Evolutionary conservation across 352 stramenopile genomes (phyloP).

Genomic region (Saprolegnia parasitica): DNA sequence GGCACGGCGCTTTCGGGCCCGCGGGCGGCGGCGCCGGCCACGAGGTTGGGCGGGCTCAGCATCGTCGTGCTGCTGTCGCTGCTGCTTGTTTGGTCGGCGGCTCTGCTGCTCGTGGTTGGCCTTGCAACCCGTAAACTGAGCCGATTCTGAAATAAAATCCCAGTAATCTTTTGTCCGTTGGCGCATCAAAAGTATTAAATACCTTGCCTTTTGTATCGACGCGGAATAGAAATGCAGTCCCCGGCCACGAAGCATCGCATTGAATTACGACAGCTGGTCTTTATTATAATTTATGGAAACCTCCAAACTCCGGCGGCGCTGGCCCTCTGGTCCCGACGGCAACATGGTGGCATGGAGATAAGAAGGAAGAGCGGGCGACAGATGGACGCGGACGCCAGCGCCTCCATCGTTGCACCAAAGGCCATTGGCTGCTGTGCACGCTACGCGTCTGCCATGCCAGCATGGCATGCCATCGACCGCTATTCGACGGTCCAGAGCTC

Average conservation of each 20-base stretch:
- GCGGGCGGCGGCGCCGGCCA: too few relatives aligned
- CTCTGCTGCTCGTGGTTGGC: too few relatives aligned
- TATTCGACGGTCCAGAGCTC: too few relatives aligned
- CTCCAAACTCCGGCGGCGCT: neutral
- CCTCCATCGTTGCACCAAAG: too few relatives aligned
- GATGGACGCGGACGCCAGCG: neutral
- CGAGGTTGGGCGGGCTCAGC: neutral
- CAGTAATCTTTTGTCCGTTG: neutral
- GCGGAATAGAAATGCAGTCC: neutral
- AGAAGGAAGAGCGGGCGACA: neutral
- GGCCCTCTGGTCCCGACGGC: neutral
- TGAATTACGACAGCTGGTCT: neutral
- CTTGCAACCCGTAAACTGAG: too few relatives aligned
- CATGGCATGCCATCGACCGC: too few relatives aligned
- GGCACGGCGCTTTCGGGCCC: neutral
- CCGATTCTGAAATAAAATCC: neutral
- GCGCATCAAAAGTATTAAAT: too few relatives aligned
- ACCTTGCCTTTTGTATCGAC: too few relatives aligned
- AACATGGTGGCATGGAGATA: neutral
- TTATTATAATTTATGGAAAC: neutral
- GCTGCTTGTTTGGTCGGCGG: neutral
- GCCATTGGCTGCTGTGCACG: too few relatives aligned
- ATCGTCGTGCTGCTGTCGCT: neutral
- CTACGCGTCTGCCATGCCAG: too few relatives aligned
- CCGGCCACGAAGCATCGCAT: neutral